Conservation (phyloP, 2,329 filamentous ascomycete species). For the Zymoseptoria tritici region DNA sequence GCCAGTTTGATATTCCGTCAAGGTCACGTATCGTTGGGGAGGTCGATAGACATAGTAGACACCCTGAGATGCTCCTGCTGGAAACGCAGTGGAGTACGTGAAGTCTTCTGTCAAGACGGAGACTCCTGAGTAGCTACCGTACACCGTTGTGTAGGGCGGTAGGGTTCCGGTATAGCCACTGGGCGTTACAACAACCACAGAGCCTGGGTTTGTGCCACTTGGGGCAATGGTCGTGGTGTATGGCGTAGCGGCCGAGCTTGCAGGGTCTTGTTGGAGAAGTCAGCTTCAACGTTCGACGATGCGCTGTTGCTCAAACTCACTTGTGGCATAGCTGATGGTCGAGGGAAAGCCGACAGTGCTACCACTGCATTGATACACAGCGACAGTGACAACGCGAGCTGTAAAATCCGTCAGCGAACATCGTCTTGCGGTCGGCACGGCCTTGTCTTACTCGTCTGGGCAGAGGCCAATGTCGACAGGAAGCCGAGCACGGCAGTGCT, state of each 20-base stretch:
- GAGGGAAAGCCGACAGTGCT: conserved; percentile 8
- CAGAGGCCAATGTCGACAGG: not conserved
- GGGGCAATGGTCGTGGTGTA: conserved; percentile 10
- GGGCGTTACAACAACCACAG: conserved; percentile 8
- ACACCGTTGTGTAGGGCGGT: conserved; percentile 1
- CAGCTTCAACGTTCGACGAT: not conserved
- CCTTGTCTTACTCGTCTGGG: conserved; percentile 1
- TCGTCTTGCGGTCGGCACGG: not conserved
- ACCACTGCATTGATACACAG: conserved; percentile 8
- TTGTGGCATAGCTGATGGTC: conserved; percentile 5
- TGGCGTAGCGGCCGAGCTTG: conserved; percentile 2
- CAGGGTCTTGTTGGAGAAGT: not conserved
- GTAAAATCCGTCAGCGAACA: not conserved
- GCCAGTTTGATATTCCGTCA: conserved; percentile 5
- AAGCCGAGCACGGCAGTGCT: not conserved
- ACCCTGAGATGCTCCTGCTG: conserved; percentile 4
- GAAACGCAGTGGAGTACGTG: conserved; percentile 3
- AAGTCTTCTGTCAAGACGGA: conserved; percentile 2
- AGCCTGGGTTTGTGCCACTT: conserved; percentile 7
- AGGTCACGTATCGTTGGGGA: conserved; percentile 2
- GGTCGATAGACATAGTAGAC: conserved; percentile 2
- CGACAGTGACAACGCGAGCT: conserved; percentile 13
- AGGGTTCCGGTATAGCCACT: not conserved
- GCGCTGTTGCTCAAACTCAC: not conserved
- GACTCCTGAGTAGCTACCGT: not conserved